A percentile compares a stretch with the other conserved stretches of the same genome.
These are phyloP conservation scores for Mycena kentingensis DNA, from an alignment of 768 basidiomycete genomes.

Conservation along the genomic window DNA sequence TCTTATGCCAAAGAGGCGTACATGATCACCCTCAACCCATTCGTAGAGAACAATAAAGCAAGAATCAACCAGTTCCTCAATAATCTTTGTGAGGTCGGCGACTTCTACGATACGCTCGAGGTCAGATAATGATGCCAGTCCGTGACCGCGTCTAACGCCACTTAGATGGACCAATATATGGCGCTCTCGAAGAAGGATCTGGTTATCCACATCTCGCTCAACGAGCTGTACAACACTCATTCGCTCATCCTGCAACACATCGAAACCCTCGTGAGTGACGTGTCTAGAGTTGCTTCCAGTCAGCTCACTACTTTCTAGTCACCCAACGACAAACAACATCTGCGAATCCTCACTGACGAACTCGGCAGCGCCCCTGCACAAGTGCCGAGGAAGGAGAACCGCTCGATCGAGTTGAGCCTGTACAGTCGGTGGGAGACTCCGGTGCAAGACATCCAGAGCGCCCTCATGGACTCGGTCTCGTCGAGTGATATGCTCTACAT, in stretches of 20 bases:
- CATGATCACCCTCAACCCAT: constrained; percentile 98
- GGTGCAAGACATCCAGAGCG: constrained; percentile 94
- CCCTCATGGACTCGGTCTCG: constrained; percentile 95
- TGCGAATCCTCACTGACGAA: constrained; percentile 95
- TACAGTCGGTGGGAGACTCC: constrained; percentile 99
- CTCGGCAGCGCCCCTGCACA: constrained; percentile 91
- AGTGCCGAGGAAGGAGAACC: constrained; percentile 97
- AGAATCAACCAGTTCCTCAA: constrained; percentile 98
- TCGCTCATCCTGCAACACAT: constrained; percentile 93
- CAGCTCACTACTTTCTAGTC: constrained; percentile 53
- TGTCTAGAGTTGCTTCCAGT: constrained; percentile 2
- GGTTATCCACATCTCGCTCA: constrained; percentile 96
- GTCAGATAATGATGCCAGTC: constrained; percentile 41
- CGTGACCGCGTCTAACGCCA: constrained; percentile 6
- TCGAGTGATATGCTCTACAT: constrained; percentile 99
- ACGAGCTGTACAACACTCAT: constrained; percentile 99
- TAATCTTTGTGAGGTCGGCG: constrained; percentile 95
- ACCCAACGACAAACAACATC: constrained; percentile 95
- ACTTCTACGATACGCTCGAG: constrained; percentile 99
- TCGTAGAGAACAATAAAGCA: constrained; percentile 98
- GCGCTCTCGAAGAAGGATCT: constrained; percentile 98
- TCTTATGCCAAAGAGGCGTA: constrained; percentile 97
- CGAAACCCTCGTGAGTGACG: constrained; percentile 77
- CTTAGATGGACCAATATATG: constrained; percentile 99
- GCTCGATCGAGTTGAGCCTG: constrained; percentile 85